Base-by-base conservation (phyloP, 768 basidiomycete species). In the Suillus spraguei region DNA sequence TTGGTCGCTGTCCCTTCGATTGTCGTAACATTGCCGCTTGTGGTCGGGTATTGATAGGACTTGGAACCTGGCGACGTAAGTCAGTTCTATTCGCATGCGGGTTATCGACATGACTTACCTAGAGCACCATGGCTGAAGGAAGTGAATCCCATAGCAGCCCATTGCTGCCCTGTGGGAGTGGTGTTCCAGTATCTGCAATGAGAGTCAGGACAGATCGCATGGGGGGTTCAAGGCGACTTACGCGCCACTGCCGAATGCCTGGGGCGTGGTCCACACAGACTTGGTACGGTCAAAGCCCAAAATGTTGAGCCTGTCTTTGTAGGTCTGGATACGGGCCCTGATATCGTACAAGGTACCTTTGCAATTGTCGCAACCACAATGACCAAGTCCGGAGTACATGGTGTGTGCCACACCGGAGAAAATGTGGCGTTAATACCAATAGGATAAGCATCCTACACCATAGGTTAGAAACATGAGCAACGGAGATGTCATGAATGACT, bases 201-300 rank as follows among this genome's bases (percentile, higher is more conserved):
- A 55, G 24, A 8, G 2, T 74, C 16, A 67, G 50, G 32, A 4
- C 5, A 36, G 5, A 47, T 2, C 13, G 6, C 3, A 2, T 22
- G 3, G 2, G 9, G 7, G 8, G 16, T 24, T 6, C 13, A 28
- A 1, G 41, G 7, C 1, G 5, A 68, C 74, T 63, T 33, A 80
- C 78, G 68, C 68, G n/a, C 68, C 73, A 62, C 81, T 81, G n/a
- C 90, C 89, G 68, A 93, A 88, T 0, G 84, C 90, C 72, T 94
- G 91, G 8, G 91, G 90, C 0, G 89, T 89, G 4, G 86, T 84
- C 92, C 92, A 94, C 0, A 92, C 81, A 4, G 87, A 82, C 70
- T 90, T 88, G 9, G 81, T 83, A 11, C 85, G 77, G 64, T 86
- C 85, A 82, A 87, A 88, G 0, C 88, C 89, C 59, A 89, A 82